These are phyloP conservation scores for Santalum album DNA, from an alignment of 164 flowering plant species.

Conservation along the genomic window DNA sequence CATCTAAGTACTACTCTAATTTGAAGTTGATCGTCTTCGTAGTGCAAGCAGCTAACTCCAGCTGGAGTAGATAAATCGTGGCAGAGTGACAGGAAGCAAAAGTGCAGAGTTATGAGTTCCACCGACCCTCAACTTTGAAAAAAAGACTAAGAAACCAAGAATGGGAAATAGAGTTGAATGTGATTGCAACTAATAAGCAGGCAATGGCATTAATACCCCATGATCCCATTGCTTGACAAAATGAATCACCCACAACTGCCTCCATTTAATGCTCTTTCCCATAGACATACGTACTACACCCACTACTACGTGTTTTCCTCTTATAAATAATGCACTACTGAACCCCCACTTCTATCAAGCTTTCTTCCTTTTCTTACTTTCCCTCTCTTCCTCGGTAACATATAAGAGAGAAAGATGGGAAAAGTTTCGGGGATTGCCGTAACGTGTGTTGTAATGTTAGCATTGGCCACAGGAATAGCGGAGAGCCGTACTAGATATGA, in stretches of 20 bases:
- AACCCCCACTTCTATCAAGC: slow-evolving; percentile 10
- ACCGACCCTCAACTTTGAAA: too few relatives aligned
- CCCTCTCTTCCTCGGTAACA: background rate
- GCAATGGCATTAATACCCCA: background rate
- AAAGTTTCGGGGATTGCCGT: background rate
- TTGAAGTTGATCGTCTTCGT: too few relatives aligned
- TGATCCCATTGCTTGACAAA: background rate
- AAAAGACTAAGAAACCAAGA: too few relatives aligned
- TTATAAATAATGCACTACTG: slow-evolving; percentile 14
- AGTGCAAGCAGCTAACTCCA: too few relatives aligned
- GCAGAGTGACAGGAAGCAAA: too few relatives aligned
- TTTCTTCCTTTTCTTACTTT: slow-evolving; percentile 4
- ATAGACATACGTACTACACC: background rate
- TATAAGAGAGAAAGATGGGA: background rate
- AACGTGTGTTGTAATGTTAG: background rate
- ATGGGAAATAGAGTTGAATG: too few relatives aligned
- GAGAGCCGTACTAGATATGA: background rate
- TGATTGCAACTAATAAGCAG: too few relatives aligned
- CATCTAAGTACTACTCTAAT: too few relatives aligned
- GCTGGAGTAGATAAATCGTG: too few relatives aligned
- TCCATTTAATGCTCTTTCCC: slow-evolving; percentile 8
- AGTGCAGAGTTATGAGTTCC: too few relatives aligned
- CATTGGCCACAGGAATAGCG: background rate
- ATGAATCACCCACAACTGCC: slow-evolving; percentile 9
- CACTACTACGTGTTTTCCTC: too few relatives aligned